Conservation (phyloP, 148 eudicot genomes). For the Camellia sinensis region DNA sequence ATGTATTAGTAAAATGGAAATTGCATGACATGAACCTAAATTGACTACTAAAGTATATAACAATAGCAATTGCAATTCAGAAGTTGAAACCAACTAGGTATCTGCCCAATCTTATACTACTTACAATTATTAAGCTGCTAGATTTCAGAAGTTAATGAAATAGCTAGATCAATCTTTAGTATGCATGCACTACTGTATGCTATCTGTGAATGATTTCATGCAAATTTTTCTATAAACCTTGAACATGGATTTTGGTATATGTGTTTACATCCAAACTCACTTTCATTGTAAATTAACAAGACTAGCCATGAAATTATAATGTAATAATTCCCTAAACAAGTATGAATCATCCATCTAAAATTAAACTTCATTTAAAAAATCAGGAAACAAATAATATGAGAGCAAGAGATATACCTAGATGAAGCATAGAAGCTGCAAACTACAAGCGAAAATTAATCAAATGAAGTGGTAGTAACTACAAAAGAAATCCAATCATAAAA, state of each 20-base stretch:
- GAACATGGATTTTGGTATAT: background rate
- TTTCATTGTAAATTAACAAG: background rate
- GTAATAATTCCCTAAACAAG: too few relatives aligned
- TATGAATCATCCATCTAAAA: too few relatives aligned
- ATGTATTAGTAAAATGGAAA: background rate
- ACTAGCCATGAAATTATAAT: background rate
- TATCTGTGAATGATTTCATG: background rate
- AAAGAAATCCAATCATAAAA: background rate
- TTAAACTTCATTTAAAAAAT: background rate
- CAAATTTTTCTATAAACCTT: background rate
- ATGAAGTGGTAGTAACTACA: background rate
- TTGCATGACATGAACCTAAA: background rate
- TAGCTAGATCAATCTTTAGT: background rate
- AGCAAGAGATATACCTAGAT: background rate
- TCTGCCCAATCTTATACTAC: background rate
- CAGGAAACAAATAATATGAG: background rate
- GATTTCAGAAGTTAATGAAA: background rate
- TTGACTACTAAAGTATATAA: background rate
- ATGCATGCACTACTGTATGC: background rate
- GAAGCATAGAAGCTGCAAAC: background rate
- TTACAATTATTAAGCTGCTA: background rate
- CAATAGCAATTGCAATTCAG: background rate
- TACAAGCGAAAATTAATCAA: background rate
- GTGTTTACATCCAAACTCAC: background rate
- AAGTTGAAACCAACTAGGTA: conserved; percentile 1